Evolutionary conservation across 352 stramenopile genomes (phyloP).

Genomic region (Phytopythium litorale): DNA sequence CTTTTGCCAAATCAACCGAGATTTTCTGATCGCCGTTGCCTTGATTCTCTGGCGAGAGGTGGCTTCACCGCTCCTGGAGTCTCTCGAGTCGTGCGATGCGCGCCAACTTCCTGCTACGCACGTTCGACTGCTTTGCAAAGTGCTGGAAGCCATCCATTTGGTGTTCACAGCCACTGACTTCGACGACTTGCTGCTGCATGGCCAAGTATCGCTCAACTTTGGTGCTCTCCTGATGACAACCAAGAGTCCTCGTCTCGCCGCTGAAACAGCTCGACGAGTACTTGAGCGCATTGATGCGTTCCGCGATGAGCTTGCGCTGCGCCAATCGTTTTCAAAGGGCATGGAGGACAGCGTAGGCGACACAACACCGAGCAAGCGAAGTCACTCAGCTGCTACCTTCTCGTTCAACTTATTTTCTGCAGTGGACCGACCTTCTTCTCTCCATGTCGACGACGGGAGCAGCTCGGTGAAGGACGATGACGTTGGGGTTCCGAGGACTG

Average conservation of each 20-base stretch:
- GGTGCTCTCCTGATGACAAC: constrained; percentile 27
- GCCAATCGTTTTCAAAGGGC: constrained; percentile 29
- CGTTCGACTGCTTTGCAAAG: constrained; percentile 14
- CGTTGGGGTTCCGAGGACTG: constrained; percentile 48
- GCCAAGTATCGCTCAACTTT: constrained; percentile 36
- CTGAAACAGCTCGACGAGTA: constrained; percentile 27
- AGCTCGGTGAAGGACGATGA: not conserved
- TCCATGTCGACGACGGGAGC: not conserved
- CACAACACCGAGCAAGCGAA: not conserved
- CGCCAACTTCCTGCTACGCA: constrained; percentile 14
- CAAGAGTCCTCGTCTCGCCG: constrained; percentile 24
- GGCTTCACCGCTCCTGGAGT: constrained; percentile 19
- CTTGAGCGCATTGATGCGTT: constrained; percentile 32
- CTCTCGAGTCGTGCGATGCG: constrained; percentile 26
- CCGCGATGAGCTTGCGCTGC: constrained; percentile 33
- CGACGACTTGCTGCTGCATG: constrained; percentile 52
- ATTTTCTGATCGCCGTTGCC: constrained; percentile 27
- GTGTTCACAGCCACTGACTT: constrained; percentile 34
- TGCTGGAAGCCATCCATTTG: constrained; percentile 41
- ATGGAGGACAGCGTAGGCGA: not conserved
- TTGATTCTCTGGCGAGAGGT: constrained; percentile 41
- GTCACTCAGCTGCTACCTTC: constrained; percentile 31
- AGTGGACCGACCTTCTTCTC: not conserved
- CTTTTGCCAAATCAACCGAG: constrained; percentile 22
- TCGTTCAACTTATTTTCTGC: constrained; percentile 22